A percentile compares a stretch with the other conserved stretches of the same genome.
phyloP scores from a whole-genome alignment of 768 basidiomycete species.

The Mycena vitilis region DNA sequence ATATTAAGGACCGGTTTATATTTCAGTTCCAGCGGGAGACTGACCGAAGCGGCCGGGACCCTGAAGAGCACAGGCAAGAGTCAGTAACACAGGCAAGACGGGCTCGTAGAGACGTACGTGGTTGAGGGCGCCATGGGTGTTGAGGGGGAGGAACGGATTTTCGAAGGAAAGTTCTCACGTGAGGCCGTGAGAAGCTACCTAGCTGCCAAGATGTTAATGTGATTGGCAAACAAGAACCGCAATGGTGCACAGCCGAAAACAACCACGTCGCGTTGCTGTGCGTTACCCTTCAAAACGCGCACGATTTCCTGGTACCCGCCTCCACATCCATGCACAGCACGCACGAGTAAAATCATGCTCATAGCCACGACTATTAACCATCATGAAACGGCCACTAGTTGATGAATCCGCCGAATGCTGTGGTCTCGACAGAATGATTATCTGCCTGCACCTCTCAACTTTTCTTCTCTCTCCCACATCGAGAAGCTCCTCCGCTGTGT shows the following conservation, averaged over 20 bases:
- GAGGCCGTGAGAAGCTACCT: too few relatives aligned
- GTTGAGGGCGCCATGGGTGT: constrained; percentile 69
- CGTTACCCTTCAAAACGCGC: constrained; percentile 1
- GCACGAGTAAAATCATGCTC: too few relatives aligned
- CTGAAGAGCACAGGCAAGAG: constrained; percentile 39
- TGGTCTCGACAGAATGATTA: background rate
- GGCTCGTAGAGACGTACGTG: constrained; percentile 56
- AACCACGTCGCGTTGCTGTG: background rate
- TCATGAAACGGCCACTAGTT: background rate
- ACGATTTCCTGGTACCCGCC: too few relatives aligned
- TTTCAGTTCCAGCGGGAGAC: constrained; percentile 36
- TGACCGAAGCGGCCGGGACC: constrained; percentile 70
- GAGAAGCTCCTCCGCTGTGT: background rate
- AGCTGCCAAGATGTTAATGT: background rate
- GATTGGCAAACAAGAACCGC: background rate
- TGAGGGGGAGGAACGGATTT: constrained; percentile 48
- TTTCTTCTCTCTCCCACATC: background rate
- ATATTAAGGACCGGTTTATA: constrained; percentile 24
- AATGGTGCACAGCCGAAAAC: background rate
- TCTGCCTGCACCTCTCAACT: background rate
- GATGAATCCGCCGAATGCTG: background rate
- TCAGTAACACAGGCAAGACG: constrained; percentile 10
- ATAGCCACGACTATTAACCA: background rate
- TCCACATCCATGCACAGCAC: too few relatives aligned
- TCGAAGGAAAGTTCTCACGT: background rate